A percentile compares a stretch with the other conserved stretches of the same genome.
Conservation (phyloP, 2,329 filamentous ascomycete genomes). For the Pseudodiploospora longispora region DNA sequence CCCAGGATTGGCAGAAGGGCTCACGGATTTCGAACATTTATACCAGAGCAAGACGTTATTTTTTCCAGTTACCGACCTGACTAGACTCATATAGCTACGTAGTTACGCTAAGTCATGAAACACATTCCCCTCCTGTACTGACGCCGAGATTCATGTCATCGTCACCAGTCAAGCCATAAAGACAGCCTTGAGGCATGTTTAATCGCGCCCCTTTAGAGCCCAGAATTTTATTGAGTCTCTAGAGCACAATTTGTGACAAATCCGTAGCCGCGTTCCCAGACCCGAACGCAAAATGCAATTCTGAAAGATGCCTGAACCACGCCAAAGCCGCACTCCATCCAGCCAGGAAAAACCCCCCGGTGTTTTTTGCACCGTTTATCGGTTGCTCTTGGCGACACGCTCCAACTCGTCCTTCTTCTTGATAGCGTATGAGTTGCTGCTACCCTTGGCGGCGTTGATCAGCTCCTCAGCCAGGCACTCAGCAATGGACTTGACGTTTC, state of each 20-base stretch:
- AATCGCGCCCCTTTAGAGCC: constrained; percentile 32
- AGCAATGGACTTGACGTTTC: constrained; percentile 99
- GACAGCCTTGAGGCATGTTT: constrained; percentile 13
- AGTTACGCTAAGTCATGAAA: no score
- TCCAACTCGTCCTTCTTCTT: constrained; percentile 99
- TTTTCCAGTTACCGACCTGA: no score
- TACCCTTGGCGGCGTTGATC: constrained; percentile 99
- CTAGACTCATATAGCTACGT: no score
- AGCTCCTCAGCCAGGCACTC: constrained; percentile 99
- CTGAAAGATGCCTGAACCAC: constrained; percentile 39
- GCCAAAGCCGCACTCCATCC: constrained; percentile 33
- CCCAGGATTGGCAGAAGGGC: background rate
- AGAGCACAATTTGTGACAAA: constrained; percentile 32
- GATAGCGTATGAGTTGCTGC: constrained; percentile 99
- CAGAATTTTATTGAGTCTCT: constrained; percentile 36
- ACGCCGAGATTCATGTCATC: constrained; percentile 6
- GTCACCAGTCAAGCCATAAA: constrained; percentile 6
- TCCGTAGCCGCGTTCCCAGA: constrained; percentile 38
- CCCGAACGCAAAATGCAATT: constrained; percentile 41
- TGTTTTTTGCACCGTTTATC: constrained; percentile 60
- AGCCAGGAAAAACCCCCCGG: constrained; percentile 21
- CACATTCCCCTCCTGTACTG: background rate
- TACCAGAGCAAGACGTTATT: no score
- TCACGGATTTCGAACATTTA: no score
- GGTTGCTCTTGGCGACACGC: constrained; percentile 99